Percentiles rank a stretch among this genome's conserved stretches.
phyloP scores from a whole-genome alignment of 148 eudicot species.

The Rhododendron ovatum region DNA sequence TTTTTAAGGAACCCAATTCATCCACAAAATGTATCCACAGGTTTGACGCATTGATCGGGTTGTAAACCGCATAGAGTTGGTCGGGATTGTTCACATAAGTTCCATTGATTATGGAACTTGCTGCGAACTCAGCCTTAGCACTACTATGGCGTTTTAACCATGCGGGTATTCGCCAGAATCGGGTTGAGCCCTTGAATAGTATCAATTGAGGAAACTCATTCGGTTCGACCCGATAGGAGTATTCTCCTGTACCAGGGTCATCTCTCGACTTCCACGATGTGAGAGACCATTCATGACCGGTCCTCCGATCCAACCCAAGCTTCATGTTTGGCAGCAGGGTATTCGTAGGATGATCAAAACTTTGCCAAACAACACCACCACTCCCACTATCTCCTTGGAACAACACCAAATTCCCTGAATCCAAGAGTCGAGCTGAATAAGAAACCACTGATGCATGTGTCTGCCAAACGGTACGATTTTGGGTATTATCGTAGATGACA shows the following conservation, averaged over 20 bases:
- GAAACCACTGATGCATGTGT: no score
- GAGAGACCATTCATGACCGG: conserved; percentile 2
- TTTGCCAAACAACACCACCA: not conserved
- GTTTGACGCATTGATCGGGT: not conserved
- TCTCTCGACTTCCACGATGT: conserved; percentile 4
- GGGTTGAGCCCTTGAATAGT: no score
- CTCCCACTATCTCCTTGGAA: not conserved
- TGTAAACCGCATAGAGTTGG: not conserved
- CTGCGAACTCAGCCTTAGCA: no score
- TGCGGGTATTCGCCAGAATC: no score
- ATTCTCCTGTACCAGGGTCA: not conserved
- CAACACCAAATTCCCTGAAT: no score
- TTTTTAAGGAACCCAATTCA: not conserved
- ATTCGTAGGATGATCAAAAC: conserved; percentile 8
- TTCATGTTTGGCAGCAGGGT: not conserved
- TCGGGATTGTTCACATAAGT: not conserved
- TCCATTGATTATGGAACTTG: not conserved
- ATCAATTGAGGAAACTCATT: no score
- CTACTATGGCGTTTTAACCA: no score
- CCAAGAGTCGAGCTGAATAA: no score
- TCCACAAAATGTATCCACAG: not conserved
- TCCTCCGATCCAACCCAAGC: not conserved
- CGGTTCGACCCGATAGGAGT: no score
- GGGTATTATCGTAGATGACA: no score
- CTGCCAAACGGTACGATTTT: no score